Evolutionary conservation across 2,329 filamentous ascomycete species (phyloP), one percentile per base, ranked within the genome.

Genomic region (Pseudogymnoascus sp.): DNA sequence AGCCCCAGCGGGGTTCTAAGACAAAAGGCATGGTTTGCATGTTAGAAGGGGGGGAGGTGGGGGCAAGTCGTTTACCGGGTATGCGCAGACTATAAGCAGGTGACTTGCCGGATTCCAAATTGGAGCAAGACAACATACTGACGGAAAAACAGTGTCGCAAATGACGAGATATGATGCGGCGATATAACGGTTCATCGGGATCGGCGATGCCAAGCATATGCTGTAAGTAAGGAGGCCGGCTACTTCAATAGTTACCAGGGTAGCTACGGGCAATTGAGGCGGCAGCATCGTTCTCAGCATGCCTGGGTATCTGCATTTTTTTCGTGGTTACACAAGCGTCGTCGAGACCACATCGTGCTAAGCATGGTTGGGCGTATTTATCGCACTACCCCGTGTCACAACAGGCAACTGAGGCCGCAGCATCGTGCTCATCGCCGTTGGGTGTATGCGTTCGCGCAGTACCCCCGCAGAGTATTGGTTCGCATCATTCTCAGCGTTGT

Each of bases 41-140:
- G 43, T 33, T 7, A 53, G 43, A 33, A 30, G n/a, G 12, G 25
- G 30, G 43, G n/a, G 22, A 5, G 22, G 5, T 25, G 22, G 22
- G 25, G 25, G 43, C 43, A 33, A 25, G n/a, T 33, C 25, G 43
- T 53, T 18, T 18, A 18, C 25, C n/a, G 43, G 25, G 43, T 14
- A 33, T 18, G n/a, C 25, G n/a, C 25, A 50, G 43, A 12, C 14
- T 50, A 50, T 50, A 50, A 30, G 41, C 43, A 53, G 43, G 43
- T 53, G 43, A 53, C 43, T 53, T 33, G 2, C 25, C n/a, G n/a
- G 30, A 33, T 53, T 53, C 43, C 43, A 53, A 53, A 53, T 53
- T 8, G 14, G 25, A 50, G 43, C 43, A n/a, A 50, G 25, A 50
- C 43, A 53, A 3, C 25, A 33, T 47, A 47, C 12, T 47, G 7